phyloP scores from a whole-genome alignment of 2,329 filamentous ascomycete species.

The Aspergillus melleus region DNA sequence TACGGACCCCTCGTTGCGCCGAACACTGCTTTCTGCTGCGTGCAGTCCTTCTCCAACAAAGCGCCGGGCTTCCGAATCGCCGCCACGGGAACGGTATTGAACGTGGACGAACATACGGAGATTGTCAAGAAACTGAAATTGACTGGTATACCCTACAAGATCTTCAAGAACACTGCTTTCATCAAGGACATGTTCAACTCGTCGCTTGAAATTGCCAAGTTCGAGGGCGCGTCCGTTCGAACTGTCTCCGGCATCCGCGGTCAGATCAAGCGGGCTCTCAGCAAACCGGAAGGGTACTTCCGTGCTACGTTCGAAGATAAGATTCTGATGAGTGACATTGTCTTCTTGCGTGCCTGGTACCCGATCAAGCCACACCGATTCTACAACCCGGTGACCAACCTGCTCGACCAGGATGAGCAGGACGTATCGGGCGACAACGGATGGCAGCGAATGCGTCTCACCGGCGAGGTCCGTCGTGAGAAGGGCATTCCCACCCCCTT shows the following conservation, averaged over 20 bases:
- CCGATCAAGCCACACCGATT: conserved; percentile 92
- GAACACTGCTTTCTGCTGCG: conserved; percentile 92
- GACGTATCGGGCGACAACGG: conserved; percentile 35
- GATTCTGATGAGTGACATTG: conserved; percentile 92
- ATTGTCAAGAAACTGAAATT: conserved; percentile 99
- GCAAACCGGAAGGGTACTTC: conserved; percentile 93
- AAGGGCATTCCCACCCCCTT: conserved; percentile 74
- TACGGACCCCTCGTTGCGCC: conserved; percentile 94
- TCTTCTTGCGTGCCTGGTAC: conserved; percentile 96
- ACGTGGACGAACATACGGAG: conserved; percentile 91
- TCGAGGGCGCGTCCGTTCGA: conserved; percentile 92
- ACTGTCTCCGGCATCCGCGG: conserved; percentile 94
- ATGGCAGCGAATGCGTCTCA: conserved; percentile 92
- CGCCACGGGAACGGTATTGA: conserved; percentile 88
- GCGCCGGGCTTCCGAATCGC: conserved; percentile 91
- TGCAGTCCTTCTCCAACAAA: conserved; percentile 81
- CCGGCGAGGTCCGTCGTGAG: conserved; percentile 82
- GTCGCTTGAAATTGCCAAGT: conserved; percentile 92
- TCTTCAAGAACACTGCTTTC: conserved; percentile 99
- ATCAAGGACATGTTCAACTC: conserved; percentile 98
- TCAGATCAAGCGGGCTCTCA: conserved; percentile 93
- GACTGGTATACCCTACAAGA: conserved; percentile 90
- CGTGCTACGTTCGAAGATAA: conserved; percentile 98
- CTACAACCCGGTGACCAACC: conserved; percentile 94
- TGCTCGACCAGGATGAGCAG: conserved; percentile 61